Conservation (phyloP, 208 protist genomes). For the Leishmania lainsoni region DNA sequence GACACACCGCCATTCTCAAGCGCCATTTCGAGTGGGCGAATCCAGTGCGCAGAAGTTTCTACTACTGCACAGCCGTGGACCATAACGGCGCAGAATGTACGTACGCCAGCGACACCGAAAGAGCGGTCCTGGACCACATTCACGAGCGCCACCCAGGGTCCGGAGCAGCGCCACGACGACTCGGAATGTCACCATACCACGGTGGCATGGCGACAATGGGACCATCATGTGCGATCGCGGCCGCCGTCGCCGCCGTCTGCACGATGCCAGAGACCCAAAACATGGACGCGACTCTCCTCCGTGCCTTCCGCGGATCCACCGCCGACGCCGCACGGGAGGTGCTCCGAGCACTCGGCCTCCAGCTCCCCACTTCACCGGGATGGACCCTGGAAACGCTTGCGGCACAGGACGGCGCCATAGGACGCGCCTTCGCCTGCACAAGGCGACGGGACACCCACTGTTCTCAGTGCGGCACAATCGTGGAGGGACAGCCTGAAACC, state of each 20-base stretch:
- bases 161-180: not conserved
- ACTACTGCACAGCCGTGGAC: not conserved
- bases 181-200: not conserved
- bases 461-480: no score
- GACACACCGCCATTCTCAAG: not conserved
- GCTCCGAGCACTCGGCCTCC: no score
- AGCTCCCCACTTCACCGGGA: not conserved
- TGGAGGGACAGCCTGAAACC: no score
- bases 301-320: not conserved
- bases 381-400: not conserved
- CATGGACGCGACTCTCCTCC: not conserved
- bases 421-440: no score
- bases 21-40: not conserved
- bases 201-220: not conserved
- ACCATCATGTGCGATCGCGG: not conserved
- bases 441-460: no score
- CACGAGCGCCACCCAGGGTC: not conserved
- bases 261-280: not conserved
- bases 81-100: not conserved
- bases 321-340: not conserved
- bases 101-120: not conserved
- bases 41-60: not conserved
- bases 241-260: not conserved
- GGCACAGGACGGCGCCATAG: not conserved
- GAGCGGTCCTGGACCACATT: not conserved